Evolutionary conservation across 192 early-diverging fungal species (phyloP).

Genomic region (Geranomyces michiganensis): DNA sequence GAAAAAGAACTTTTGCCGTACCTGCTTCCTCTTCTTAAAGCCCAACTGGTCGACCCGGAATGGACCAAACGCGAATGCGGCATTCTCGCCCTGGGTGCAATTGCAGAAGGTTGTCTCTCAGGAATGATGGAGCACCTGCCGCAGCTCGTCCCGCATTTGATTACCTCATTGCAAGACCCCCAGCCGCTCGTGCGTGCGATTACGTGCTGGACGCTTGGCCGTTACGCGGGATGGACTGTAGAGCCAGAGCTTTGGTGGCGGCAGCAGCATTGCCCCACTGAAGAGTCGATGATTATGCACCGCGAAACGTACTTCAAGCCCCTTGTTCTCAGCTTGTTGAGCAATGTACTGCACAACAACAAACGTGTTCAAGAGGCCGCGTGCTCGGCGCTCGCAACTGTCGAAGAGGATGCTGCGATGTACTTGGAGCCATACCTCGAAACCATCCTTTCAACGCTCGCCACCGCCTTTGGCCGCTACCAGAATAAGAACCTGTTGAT

Average conservation of each 20-base stretch:
- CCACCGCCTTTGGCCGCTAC: conserved; percentile 84
- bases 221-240: conserved; percentile 83
- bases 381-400: conserved; percentile 91
- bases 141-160: conserved; percentile 82
- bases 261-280: conserved; percentile 48
- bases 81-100: conserved; percentile 95
- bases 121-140: conserved; percentile 91
- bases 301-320: conserved; percentile 81
- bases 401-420: conserved; percentile 89
- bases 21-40: conserved; percentile 84
- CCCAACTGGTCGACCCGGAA: conserved; percentile 77
- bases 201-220: conserved; percentile 97
- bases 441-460: conserved; percentile 82
- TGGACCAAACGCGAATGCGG: conserved; percentile 95
- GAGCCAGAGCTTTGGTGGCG: conserved; percentile 42
- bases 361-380: conserved; percentile 98
- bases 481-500: conserved; percentile 95
- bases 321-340: conserved; percentile 59
- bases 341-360: conserved; percentile 89
- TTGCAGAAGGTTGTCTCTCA: conserved; percentile 90
- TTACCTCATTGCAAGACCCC: conserved; percentile 75
- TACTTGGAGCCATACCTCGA: conserved; percentile 86
- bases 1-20: conserved; percentile 80
- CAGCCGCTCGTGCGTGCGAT: conserved; percentile 94
- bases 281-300: conserved; percentile 48